phyloP scores from a whole-genome alignment of 1,284 basidiomycete genomes.

The Bjerkandera adusta region DNA sequence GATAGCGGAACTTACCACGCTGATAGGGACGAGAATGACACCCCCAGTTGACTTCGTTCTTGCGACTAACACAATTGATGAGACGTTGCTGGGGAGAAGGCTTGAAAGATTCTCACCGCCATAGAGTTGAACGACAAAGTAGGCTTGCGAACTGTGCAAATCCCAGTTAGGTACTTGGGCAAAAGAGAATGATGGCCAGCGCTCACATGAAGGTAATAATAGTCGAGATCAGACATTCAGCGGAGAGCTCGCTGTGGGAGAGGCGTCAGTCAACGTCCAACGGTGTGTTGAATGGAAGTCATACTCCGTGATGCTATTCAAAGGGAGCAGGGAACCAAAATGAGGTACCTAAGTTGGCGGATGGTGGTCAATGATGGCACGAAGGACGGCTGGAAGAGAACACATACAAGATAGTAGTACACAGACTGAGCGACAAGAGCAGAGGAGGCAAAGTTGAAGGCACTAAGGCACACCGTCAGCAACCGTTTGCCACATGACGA shows the following conservation, averaged over 20 bases:
- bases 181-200: background rate
- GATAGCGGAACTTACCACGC: constrained; percentile 8
- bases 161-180: background rate
- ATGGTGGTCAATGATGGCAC: background rate
- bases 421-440: constrained; percentile 16
- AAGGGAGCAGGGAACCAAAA: constrained; percentile 14
- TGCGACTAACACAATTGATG: background rate
- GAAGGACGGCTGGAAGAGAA: background rate
- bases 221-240: constrained; percentile 37
- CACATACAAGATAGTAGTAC: constrained; percentile 13
- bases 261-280: background rate
- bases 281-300: background rate
- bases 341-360: constrained; percentile 11
- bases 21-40: background rate
- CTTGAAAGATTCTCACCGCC: constrained; percentile 7
- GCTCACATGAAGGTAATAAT: constrained; percentile 37
- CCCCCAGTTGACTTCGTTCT: background rate
- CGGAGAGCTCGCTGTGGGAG: constrained; percentile 30
- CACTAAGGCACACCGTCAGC: background rate
- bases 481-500: background rate
- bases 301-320: constrained; percentile 12
- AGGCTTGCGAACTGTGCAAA: constrained; percentile 36
- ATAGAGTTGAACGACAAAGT: constrained; percentile 40
- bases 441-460: constrained; percentile 14
- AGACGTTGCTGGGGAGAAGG: background rate